phyloP scores from a whole-genome alignment of 2,329 filamentous ascomycete species.

The Seiridium cupressi region DNA sequence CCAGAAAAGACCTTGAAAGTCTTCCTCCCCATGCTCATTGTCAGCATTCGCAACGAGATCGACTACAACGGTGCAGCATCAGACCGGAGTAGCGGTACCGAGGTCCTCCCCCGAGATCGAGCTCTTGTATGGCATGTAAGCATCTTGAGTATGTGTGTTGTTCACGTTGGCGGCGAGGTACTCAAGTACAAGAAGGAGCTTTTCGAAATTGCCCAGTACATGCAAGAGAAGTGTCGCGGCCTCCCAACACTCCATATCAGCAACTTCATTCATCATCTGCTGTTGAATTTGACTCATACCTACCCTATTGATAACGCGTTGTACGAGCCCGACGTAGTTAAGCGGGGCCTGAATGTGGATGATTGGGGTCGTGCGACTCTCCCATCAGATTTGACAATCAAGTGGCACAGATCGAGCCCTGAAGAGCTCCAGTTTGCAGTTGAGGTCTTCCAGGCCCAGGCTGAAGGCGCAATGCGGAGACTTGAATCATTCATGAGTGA shows the following conservation, averaged over 20 bases:
- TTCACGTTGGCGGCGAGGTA: constrained; percentile 89
- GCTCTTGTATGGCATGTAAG: constrained; percentile 96
- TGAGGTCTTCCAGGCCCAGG: constrained; percentile 83
- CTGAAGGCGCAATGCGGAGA: constrained; percentile 70
- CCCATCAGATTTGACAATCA: constrained; percentile 74
- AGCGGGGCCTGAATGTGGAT: constrained; percentile 68
- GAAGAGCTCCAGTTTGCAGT: constrained; percentile 87
- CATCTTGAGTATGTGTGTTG: constrained; percentile 96
- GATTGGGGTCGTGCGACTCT: constrained; percentile 84
- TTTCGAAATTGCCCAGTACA: constrained; percentile 87
- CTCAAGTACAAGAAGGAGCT: constrained; percentile 86
- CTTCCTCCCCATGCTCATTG: constrained; percentile 84
- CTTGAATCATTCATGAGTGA: constrained; percentile 79
- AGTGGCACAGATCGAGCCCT: constrained; percentile 83
- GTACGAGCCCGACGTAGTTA: constrained; percentile 75
- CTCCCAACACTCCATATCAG: constrained; percentile 94
- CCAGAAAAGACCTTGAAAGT: constrained; percentile 90
- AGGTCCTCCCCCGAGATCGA: constrained; percentile 88
- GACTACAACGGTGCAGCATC: constrained; percentile 95
- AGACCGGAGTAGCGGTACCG: constrained; percentile 87
- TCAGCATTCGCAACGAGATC: constrained; percentile 93
- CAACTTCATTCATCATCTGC: constrained; percentile 94
- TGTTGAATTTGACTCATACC: constrained; percentile 91
- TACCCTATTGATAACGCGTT: constrained; percentile 88
- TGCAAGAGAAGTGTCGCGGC: constrained; percentile 94